phyloP scores from a whole-genome alignment of 2,329 filamentous ascomycete genomes.

The Microsporum audouinii region DNA sequence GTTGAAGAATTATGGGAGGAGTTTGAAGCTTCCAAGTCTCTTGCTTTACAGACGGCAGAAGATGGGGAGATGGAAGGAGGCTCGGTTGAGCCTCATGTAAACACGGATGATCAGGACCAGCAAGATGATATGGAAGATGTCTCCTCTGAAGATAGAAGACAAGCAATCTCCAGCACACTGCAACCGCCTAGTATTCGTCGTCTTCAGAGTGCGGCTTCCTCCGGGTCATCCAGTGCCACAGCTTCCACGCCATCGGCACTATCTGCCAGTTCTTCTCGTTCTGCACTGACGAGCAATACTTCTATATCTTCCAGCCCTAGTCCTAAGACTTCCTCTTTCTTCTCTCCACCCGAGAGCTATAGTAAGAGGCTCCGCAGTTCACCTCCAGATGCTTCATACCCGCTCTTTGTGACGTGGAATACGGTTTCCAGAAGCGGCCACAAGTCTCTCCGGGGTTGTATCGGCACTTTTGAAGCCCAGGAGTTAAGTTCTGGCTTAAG shows the following conservation, averaged over 20 bases:
- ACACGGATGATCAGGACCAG: slow-evolving; percentile 15
- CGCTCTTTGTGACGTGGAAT: slow-evolving; percentile 95
- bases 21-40: slow-evolving; percentile 32
- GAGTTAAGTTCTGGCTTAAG: slow-evolving; percentile 61
- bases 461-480: slow-evolving; percentile 80
- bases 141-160: slow-evolving; percentile 7
- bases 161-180: slow-evolving; percentile 16
- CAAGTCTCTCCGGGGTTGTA: slow-evolving; percentile 76
- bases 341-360: slow-evolving; percentile 14
- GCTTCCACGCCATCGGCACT: slow-evolving; percentile 33
- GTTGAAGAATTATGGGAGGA: slow-evolving; percentile 59
- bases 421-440: slow-evolving; percentile 50
- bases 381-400: slow-evolving; percentile 35
- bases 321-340: slow-evolving; percentile 29
- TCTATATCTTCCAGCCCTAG: slow-evolving; percentile 31
- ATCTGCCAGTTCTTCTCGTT: slow-evolving; percentile 40
- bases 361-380: slow-evolving; percentile 3
- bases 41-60: slow-evolving; percentile 15
- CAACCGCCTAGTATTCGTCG: slow-evolving; percentile 25
- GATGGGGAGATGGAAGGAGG: slow-evolving; percentile 13
- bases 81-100: slow-evolving; percentile 8
- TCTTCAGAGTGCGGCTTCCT: slow-evolving; percentile 24
- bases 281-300: slow-evolving; percentile 31
- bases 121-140: slow-evolving; percentile 16
- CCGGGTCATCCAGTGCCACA: slow-evolving; percentile 26